Percentiles rank a stretch among this genome's conserved stretches.
Conservation (phyloP, 495 filamentous ascomycete species). For the Podospora didyma region DNA sequence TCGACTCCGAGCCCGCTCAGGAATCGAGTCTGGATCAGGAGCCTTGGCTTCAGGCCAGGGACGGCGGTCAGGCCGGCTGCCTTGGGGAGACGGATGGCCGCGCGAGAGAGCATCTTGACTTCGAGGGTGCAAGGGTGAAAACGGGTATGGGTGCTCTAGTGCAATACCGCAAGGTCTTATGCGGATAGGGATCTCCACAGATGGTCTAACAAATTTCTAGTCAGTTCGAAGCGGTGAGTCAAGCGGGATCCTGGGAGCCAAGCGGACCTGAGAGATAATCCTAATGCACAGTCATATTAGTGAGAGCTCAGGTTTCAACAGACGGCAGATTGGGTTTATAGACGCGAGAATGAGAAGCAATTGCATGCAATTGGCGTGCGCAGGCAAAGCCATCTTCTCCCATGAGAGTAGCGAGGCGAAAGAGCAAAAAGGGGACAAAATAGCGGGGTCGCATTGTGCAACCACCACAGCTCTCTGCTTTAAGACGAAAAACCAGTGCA, state of each 20-base stretch:
- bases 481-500: neutral
- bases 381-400: no score
- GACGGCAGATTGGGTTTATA: neutral
- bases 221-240: slow-evolving; percentile 45
- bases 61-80: slow-evolving; percentile 37
- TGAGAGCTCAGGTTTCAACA: slow-evolving; percentile 9
- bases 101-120: slow-evolving; percentile 64
- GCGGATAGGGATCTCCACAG: slow-evolving; percentile 83
- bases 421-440: neutral
- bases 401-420: no score
- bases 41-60: slow-evolving; percentile 24
- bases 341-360: slow-evolving; percentile 7
- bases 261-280: slow-evolving; percentile 90
- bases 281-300: slow-evolving; percentile 46
- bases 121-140: slow-evolving; percentile 17
- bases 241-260: slow-evolving; percentile 19
- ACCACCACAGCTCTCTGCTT: neutral
- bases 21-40: slow-evolving; percentile 47
- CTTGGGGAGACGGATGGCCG: slow-evolving; percentile 54
- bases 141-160: slow-evolving; percentile 14
- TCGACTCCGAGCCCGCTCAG: slow-evolving; percentile 49
- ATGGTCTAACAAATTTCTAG: slow-evolving; percentile 62
- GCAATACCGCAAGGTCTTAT: slow-evolving; percentile 27
- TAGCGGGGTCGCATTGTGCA: no score
- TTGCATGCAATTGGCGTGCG: neutral